Evolutionary conservation across 495 filamentous ascomycete genomes (phyloP).

Genomic region (Ascobolus immersus): DNA sequence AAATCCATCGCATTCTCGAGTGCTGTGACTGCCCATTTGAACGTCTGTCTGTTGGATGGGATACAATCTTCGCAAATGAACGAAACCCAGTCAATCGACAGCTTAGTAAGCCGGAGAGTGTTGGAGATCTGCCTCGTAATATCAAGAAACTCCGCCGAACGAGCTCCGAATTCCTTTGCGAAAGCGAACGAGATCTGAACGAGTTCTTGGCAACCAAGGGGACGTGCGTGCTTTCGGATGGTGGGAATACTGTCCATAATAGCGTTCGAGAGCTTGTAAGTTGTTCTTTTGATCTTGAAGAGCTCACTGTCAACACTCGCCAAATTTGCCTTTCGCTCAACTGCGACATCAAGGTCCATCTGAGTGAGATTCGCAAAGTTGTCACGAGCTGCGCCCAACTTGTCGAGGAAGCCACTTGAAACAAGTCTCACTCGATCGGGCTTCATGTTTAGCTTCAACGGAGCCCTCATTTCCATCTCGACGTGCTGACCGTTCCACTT

Average conservation of each 20-base stretch:
- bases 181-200: slow-evolving; percentile 99
- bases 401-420: slow-evolving; percentile 60
- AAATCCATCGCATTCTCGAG: slow-evolving; percentile 94
- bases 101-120: slow-evolving; percentile 72
- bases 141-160: slow-evolving; percentile 81
- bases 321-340: slow-evolving; percentile 80
- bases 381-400: slow-evolving; percentile 49
- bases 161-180: slow-evolving; percentile 88
- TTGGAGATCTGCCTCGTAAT: slow-evolving; percentile 83
- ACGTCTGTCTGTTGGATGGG: slow-evolving; percentile 81
- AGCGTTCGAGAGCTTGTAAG: slow-evolving; percentile 89
- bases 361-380: slow-evolving; percentile 52
- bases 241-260: slow-evolving; percentile 98
- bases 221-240: slow-evolving; percentile 59
- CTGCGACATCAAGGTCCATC: slow-evolving; percentile 58
- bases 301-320: slow-evolving; percentile 74
- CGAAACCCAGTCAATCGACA: slow-evolving; percentile 88
- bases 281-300: slow-evolving; percentile 84
- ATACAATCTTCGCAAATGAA: slow-evolving; percentile 96
- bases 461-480: slow-evolving; percentile 42
- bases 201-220: slow-evolving; percentile 74
- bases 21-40: slow-evolving; percentile 85
- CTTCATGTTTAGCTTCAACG: slow-evolving; percentile 65
- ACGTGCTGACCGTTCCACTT: slow-evolving; percentile 62
- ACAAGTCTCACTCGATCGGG: slow-evolving; percentile 67